phyloP scores from a whole-genome alignment of 2,329 filamentous ascomycete genomes.

The Hymenoscyphus salicellus region DNA sequence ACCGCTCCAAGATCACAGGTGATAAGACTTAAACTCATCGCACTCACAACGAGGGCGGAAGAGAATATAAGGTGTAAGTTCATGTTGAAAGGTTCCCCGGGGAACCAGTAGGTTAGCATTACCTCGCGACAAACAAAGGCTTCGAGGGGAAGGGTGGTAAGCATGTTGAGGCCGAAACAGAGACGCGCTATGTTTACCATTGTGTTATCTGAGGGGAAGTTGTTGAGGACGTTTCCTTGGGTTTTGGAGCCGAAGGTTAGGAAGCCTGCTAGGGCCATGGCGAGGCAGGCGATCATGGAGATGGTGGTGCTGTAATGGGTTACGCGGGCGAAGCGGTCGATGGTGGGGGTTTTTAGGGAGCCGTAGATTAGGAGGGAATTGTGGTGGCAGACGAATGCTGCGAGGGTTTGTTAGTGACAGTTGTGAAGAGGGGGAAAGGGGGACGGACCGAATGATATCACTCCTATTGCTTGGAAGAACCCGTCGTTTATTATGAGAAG shows the following conservation, averaged over 20 bases:
- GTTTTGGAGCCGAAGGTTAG: constrained; percentile 90
- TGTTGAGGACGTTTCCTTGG: constrained; percentile 94
- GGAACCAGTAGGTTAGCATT: constrained; percentile 80
- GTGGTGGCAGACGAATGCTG: constrained; percentile 76
- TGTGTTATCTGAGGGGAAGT: constrained; percentile 85
- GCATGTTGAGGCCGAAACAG: constrained; percentile 97
- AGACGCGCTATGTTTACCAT: constrained; percentile 94
- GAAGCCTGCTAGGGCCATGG: constrained; percentile 86
- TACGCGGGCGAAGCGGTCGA: constrained; percentile 89
- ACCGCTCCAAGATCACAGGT: constrained; percentile 93
- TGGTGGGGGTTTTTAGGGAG: constrained; percentile 86
- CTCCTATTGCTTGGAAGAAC: constrained; percentile 92
- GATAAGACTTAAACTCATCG: constrained; percentile 73
- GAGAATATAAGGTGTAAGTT: constrained; percentile 79
- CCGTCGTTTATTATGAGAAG: constrained; percentile 79
- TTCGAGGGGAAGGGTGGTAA: constrained; percentile 92
- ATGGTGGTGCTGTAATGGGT: constrained; percentile 91
- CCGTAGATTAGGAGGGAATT: constrained; percentile 98
- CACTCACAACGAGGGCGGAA: constrained; percentile 73
- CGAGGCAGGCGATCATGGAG: constrained; percentile 86
- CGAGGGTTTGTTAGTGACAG: constrained; percentile 33
- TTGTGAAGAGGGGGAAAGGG: constrained; percentile 2
- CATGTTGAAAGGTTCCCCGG: constrained; percentile 67
- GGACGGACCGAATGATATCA: constrained; percentile 86
- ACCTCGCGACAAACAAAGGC: constrained; percentile 97